Base-by-base conservation (phyloP, 2,329 filamentous ascomycete species). In the Exophiala lecanii-corni region DNA sequence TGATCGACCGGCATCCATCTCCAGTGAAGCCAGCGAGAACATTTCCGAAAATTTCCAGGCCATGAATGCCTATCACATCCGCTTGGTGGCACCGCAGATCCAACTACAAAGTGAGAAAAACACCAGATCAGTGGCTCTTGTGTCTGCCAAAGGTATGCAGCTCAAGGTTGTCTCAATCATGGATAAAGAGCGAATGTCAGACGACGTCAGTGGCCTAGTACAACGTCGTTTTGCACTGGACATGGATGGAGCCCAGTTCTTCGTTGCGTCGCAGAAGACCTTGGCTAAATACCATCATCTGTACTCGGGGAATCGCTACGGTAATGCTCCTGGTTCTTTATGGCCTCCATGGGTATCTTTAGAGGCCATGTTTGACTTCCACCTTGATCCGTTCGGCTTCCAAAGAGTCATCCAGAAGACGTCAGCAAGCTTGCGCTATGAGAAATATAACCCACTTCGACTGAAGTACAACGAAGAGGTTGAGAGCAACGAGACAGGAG, bases 281-380 rank as follows among this genome's bases (percentile, higher is more conserved):
- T 91, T 98, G 9, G 85, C 84, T 7, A 84, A 86, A 50, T 79
- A 94, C 51, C 75, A 96, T 40, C 89, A 92, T 40, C 84, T 95
- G 73, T 97, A 98, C 62, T 89, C 91, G 16, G 91, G 89, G 40
- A 95, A 91, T 64, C 84, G 82, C 47, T 98, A 98, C 59, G 94
- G 94, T 26, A 84, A 89, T 20, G 81, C 86, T 30, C 75, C 78
- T 25, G 88, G 88, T 7, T 87, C 89, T 2, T 82, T 86, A 12
- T 99, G 94, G 92, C 92, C 92, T 9, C 92, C 92, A 1, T 99
- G 92, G 92, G 87, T 97, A 35, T 92, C 92, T 0, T 84, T 98
- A 70, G 92, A 99, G 66, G 87, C 95, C 56, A 96, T 98, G 84
- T 96, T 95, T 58, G 89, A 97, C 64, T 98, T 96, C 64, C 74